Evolutionary conservation across 176 grass and related monocot genomes (phyloP), one percentile per base, ranked within the genome.

Genomic region (Rhynchospora tenuis): DNA sequence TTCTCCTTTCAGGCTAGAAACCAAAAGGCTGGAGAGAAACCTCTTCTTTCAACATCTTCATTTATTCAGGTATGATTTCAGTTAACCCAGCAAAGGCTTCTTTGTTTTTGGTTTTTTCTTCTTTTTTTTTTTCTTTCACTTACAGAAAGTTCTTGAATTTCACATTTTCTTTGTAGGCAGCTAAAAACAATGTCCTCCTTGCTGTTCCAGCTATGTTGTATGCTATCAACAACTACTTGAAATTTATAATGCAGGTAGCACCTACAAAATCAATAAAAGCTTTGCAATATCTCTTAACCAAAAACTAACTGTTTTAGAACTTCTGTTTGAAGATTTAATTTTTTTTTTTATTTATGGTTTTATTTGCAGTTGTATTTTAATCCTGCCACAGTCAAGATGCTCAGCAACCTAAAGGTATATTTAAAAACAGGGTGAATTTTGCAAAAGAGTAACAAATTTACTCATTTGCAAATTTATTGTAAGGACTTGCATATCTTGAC

Each of bases 241-340:
- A 98, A 84, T 98, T 98, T 81, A 93, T 91, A 91, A 98, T 98
- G 95, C 95, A 98, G 95, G 95, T 98, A 91, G 55, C 84, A 47
- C 2, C 57, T 44, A 56, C 48, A 51, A 58, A 22, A 78, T 68
- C 38, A 71, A 23, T 59, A 27, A 62, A 45, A 79, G 15, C 13
- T 54, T 8, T 27, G 56, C 51, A 77, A 26, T 56, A 71, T 31
- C 50, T 56, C 47, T 77, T 23, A 19, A 56, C 48, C 73, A 31
- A 55, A 42, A 77, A 56, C 17, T 10, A 9, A 56, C 13, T 76
- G 47, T 6, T 76, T 31, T 8, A 51, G 17, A 29, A 54, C 3
- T 14, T 56, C 16, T 31, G 13, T 69, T 72, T 74, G 43, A 52
- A 60, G 15, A 43, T 82, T 17, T 20, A 45, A 87, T 29, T 38